Evolutionary conservation across 768 basidiomycete species (phyloP).

Genomic region (Tylopilus intermedius): DNA sequence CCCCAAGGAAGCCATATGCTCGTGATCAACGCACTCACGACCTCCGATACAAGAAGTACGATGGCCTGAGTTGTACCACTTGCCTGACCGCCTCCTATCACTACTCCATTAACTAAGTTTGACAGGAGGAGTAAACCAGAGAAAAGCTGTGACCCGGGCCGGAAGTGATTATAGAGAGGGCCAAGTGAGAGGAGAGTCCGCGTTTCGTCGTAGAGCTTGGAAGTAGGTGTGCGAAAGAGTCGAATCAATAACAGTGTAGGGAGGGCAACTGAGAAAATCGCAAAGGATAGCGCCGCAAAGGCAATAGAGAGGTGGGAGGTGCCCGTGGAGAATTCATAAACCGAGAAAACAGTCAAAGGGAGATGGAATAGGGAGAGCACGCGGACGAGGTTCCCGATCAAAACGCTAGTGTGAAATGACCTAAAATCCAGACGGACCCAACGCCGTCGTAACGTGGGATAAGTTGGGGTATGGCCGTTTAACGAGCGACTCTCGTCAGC

Average conservation of each 20-base stretch:
- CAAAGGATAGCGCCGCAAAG: slow-evolving; percentile 79
- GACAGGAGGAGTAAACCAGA: slow-evolving; percentile 74
- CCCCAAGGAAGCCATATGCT: slow-evolving; percentile 97
- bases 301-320: slow-evolving; percentile 57
- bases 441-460: slow-evolving; percentile 27
- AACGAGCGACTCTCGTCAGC: slow-evolving; percentile 30
- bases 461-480: slow-evolving; percentile 20
- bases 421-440: slow-evolving; percentile 52
- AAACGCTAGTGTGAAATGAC: slow-evolving; percentile 74
- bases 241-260: slow-evolving; percentile 72
- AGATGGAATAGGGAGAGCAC: slow-evolving; percentile 91
- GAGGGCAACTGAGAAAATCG: slow-evolving; percentile 69
- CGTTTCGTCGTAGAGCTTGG: slow-evolving; percentile 93
- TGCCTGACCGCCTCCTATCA: slow-evolving; percentile 84
- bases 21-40: slow-evolving; percentile 80
- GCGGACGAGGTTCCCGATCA: slow-evolving; percentile 89
- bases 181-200: slow-evolving; percentile 86
- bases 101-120: slow-evolving; percentile 77
- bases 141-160: slow-evolving; percentile 87
- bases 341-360: slow-evolving; percentile 88
- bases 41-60: slow-evolving; percentile 84
- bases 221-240: slow-evolving; percentile 75
- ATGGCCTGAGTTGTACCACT: slow-evolving; percentile 91
- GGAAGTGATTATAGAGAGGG: slow-evolving; percentile 92
- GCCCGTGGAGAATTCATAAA: slow-evolving; percentile 51